phyloP scores from a whole-genome alignment of 371 early-diverging fungal genomes.

The Rhizopus arrhizus region DNA sequence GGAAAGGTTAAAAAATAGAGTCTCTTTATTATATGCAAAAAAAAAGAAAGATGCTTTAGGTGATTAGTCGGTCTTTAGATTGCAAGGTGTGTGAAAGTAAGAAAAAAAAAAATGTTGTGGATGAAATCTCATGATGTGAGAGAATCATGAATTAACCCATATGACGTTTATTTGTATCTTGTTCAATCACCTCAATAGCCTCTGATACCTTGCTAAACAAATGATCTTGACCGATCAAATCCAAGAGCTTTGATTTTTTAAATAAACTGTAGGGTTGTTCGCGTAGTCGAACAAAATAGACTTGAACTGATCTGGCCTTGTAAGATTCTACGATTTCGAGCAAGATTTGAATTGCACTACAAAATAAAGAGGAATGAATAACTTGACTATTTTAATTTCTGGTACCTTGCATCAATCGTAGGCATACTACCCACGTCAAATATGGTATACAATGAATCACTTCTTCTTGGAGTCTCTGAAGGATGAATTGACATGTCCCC shows the following conservation, averaged over 20 bases:
- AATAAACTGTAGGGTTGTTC: slow-evolving; percentile 69
- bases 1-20: no score
- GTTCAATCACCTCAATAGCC: slow-evolving; percentile 60
- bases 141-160: slow-evolving; percentile 40
- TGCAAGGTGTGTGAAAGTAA: no score
- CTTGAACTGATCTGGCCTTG: slow-evolving; percentile 70
- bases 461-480: slow-evolving; percentile 70
- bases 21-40: no score
- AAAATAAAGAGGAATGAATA: background rate
- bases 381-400: background rate
- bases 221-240: slow-evolving; percentile 65
- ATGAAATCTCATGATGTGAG: slow-evolving; percentile 84
- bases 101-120: no score
- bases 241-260: slow-evolving; percentile 66
- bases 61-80: no score
- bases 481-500: slow-evolving; percentile 91
- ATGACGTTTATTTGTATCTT: slow-evolving; percentile 39
- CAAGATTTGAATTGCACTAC: slow-evolving; percentile 84
- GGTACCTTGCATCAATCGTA: slow-evolving; percentile 82
- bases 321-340: slow-evolving; percentile 85
- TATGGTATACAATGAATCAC: slow-evolving; percentile 71
- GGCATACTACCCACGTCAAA: slow-evolving; percentile 92
- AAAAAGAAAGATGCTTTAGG: no score
- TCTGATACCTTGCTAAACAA: slow-evolving; percentile 67
- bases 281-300: slow-evolving; percentile 84